These are phyloP conservation scores for Aspergillus thermomutatus DNA, from an alignment of 2,329 filamentous ascomycete genomes.

Conservation along the genomic window DNA sequence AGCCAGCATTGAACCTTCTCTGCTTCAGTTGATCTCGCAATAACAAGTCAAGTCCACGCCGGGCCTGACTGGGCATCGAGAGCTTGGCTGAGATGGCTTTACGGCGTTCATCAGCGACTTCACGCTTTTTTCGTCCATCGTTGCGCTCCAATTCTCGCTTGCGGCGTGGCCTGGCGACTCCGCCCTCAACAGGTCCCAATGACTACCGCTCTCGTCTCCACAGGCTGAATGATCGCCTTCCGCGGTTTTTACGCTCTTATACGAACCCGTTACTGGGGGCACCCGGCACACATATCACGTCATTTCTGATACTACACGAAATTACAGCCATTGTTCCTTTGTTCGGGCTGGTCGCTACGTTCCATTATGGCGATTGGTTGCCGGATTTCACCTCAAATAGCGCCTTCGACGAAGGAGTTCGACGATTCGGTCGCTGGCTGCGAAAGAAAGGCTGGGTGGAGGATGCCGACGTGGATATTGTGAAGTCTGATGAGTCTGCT, in stretches of 20 bases:
- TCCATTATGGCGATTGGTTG: conserved; percentile 76
- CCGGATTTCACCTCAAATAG: conserved; percentile 50
- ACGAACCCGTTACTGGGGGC: conserved; percentile 68
- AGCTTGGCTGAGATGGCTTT: conserved; percentile 8
- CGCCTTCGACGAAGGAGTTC: conserved; percentile 59
- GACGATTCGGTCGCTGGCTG: conserved; percentile 74
- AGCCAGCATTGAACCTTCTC: background rate
- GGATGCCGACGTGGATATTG: conserved; percentile 45
- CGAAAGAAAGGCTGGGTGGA: conserved; percentile 75
- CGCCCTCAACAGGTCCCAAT: conserved; percentile 16
- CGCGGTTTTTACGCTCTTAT: conserved; percentile 65
- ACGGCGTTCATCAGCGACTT: conserved; percentile 5
- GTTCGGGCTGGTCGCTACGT: conserved; percentile 67
- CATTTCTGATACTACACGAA: conserved; percentile 90
- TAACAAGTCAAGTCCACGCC: background rate
- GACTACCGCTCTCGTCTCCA: conserved; percentile 31
- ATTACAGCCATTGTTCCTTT: conserved; percentile 81
- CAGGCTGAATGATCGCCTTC: conserved; percentile 51
- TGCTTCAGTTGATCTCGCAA: background rate
- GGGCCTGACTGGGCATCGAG: too few relatives aligned
- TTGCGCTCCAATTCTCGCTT: conserved; percentile 7
- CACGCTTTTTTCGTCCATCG: conserved; percentile 13
- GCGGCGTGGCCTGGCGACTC: conserved; percentile 22
- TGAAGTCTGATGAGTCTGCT: conserved; percentile 27
- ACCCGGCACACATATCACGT: conserved; percentile 75